Conservation (phyloP, 2,329 filamentous ascomycete species). For the Colletotrichum orbiculare region DNA sequence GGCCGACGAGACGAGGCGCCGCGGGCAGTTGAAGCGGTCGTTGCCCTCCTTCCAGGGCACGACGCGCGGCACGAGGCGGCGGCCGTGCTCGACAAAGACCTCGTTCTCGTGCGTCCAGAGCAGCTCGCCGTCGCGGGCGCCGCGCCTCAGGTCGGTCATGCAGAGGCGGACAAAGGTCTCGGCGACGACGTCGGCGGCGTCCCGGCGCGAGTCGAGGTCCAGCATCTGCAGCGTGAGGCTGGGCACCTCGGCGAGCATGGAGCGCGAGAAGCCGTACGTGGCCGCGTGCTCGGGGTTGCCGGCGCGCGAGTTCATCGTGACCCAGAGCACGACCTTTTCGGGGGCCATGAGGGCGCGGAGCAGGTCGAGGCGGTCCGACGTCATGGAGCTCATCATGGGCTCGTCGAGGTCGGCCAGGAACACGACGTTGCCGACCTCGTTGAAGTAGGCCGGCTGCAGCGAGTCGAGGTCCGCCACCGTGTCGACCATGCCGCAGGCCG, state of each 20-base stretch:
- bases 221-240: constrained; percentile 37
- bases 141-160: constrained; percentile 10
- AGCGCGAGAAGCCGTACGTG: constrained; percentile 32
- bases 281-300: constrained; percentile 40
- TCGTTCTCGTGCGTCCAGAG: constrained; percentile 35
- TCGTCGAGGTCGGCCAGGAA: constrained; percentile 37
- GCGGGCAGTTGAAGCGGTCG: constrained; percentile 50
- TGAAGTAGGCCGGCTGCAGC: constrained; percentile 24
- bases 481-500: constrained; percentile 39
- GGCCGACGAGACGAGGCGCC: constrained; percentile 46
- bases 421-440: constrained; percentile 35
- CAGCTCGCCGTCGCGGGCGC: constrained; percentile 19
- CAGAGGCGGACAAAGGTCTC: constrained; percentile 33
- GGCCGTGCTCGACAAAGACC: constrained; percentile 49
- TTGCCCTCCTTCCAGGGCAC: constrained; percentile 52
- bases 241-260: constrained; percentile 34
- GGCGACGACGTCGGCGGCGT: constrained; percentile 1
- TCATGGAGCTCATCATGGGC: constrained; percentile 47
- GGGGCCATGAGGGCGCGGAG: constrained; percentile 37
- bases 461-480: constrained; percentile 42
- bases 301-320: constrained; percentile 38
- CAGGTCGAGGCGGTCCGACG: constrained; percentile 40
- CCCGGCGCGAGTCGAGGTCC: constrained; percentile 29
- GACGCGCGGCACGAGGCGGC: constrained; percentile 50
- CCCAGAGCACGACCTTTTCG: constrained; percentile 40